These are phyloP conservation scores for Aureobasidium mangrovei DNA, from an alignment of 2,329 filamentous ascomycete species.

Conservation along the genomic window DNA sequence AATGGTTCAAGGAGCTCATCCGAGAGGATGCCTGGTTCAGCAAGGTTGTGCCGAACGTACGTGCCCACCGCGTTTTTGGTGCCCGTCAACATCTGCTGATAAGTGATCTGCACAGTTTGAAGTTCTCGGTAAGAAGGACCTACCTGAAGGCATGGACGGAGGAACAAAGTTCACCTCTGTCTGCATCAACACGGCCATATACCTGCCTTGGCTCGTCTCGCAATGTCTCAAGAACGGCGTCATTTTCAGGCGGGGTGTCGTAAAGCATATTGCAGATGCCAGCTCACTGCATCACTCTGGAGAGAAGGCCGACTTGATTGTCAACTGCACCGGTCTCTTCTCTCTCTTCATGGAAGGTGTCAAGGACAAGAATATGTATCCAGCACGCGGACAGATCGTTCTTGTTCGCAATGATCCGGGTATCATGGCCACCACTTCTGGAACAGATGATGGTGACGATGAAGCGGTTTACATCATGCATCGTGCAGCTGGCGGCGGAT, in stretches of 20 bases:
- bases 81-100: neutral
- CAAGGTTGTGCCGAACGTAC: constrained; percentile 58
- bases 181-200: constrained; percentile 84
- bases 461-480: constrained; percentile 78
- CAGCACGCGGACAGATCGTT: constrained; percentile 74
- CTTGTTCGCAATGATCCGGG: constrained; percentile 70
- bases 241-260: constrained; percentile 37
- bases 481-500: constrained; percentile 69
- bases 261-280: constrained; percentile 65
- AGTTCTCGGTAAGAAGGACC: constrained; percentile 25
- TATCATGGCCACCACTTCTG: constrained; percentile 60
- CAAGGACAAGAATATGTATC: constrained; percentile 61
- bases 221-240: constrained; percentile 70
- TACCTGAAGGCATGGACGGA: constrained; percentile 59
- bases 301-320: constrained; percentile 54
- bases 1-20: constrained; percentile 58
- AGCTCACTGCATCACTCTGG: constrained; percentile 50
- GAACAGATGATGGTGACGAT: constrained; percentile 62
- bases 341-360: constrained; percentile 74
- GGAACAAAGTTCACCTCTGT: constrained; percentile 72
- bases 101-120: constrained; percentile 24
- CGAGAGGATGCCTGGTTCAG: constrained; percentile 64
- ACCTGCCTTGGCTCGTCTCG: constrained; percentile 75
- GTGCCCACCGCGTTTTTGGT: constrained; percentile 17
- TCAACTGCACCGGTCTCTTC: constrained; percentile 80